phyloP scores from a whole-genome alignment of 129 eudicot species.

The Centella asiatica region DNA sequence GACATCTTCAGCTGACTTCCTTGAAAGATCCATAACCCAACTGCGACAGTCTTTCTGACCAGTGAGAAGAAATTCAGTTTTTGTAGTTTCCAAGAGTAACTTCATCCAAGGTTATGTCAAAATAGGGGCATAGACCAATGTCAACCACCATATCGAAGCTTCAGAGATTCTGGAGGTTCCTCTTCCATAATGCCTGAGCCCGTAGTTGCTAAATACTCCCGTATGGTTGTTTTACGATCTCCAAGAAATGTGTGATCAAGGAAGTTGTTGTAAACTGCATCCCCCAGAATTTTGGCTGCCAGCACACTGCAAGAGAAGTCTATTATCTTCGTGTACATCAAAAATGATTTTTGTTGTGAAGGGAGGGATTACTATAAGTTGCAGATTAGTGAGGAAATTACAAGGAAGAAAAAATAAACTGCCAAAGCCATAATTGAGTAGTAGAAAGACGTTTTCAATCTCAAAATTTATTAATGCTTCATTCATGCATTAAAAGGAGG shows the following conservation, averaged over 20 bases:
- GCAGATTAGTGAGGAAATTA: not conserved
- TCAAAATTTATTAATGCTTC: not conserved
- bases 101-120: not conserved
- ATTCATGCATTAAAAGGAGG: not conserved
- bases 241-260: slow-evolving; percentile 83
- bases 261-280: slow-evolving; percentile 55
- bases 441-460: not conserved
- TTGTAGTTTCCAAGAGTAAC: not conserved
- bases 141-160: slow-evolving; percentile 81
- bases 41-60: not conserved
- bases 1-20: not conserved
- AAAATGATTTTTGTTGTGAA: not conserved
- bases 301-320: slow-evolving; percentile 52
- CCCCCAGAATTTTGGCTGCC: slow-evolving; percentile 83
- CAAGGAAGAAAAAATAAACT: not conserved
- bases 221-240: slow-evolving; percentile 83
- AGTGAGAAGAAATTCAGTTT: not conserved
- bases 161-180: slow-evolving; percentile 81
- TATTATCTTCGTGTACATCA: not conserved
- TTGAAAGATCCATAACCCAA: not conserved
- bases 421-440: too few species aligned
- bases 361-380: not conserved
- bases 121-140: not conserved
- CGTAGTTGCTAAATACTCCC: slow-evolving; percentile 55
- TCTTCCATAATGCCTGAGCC: slow-evolving; percentile 96